Conservation (phyloP, 2,329 filamentous ascomycete species). For the Diaporthe australafricana region DNA sequence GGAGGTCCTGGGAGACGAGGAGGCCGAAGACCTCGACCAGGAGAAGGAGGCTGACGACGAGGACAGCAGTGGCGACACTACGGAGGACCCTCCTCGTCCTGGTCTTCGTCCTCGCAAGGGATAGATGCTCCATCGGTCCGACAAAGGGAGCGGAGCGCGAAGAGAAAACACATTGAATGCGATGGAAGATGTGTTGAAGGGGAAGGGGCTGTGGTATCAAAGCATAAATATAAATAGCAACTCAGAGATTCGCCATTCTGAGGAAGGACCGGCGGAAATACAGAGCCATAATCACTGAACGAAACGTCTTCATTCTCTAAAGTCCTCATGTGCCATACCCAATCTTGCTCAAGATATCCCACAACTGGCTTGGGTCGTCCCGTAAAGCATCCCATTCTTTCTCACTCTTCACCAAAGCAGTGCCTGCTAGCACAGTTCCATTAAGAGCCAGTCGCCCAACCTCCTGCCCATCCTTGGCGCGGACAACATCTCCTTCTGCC, state of each 20-base stretch:
- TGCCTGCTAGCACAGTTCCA: slow-evolving; percentile 73
- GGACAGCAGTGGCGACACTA: too few species aligned
- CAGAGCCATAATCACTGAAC: background rate
- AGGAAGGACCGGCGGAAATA: background rate
- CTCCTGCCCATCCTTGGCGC: slow-evolving; percentile 41
- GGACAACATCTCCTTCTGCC: slow-evolving; percentile 58
- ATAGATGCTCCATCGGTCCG: too few species aligned
- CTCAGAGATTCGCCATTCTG: too few species aligned
- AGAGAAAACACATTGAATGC: too few species aligned
- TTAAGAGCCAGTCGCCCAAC: slow-evolving; percentile 65
- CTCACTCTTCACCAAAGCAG: slow-evolving; percentile 70
- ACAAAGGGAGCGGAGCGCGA: too few species aligned
- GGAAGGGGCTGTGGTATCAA: too few species aligned
- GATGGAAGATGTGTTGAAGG: too few species aligned
- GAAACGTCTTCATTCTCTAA: background rate
- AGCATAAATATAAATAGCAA: too few species aligned
- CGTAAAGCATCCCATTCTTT: slow-evolving; percentile 67
- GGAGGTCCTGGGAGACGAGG: background rate
- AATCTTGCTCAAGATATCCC: slow-evolving; percentile 54
- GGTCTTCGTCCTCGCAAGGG: too few species aligned
- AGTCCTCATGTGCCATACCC: slow-evolving; percentile 41
- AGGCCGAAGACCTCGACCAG: background rate
- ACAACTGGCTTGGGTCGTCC: slow-evolving; percentile 52
- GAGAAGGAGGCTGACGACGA: too few species aligned
- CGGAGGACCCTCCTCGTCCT: too few species aligned